Conservation (phyloP, 352 stramenopile species). For the Phytophthora macrochlamydospora region DNA sequence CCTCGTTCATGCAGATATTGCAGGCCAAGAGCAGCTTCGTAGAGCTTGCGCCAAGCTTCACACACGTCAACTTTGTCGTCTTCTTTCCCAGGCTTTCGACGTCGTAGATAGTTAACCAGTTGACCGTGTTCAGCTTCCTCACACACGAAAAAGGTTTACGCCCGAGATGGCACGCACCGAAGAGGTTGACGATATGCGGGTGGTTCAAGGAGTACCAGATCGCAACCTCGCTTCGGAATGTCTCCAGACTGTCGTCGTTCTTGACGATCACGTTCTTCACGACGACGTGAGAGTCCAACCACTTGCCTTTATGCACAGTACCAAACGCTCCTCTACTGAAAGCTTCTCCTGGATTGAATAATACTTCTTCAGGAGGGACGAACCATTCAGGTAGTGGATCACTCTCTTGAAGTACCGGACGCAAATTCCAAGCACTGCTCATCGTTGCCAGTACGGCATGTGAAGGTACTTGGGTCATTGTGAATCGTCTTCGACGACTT, state of each 20-base stretch:
- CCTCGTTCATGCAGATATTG: slow-evolving; percentile 27
- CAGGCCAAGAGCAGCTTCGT: slow-evolving; percentile 28
- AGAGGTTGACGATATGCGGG: slow-evolving; percentile 39
- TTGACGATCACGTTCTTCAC: slow-evolving; percentile 26
- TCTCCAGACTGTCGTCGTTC: slow-evolving; percentile 3
- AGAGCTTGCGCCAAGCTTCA: slow-evolving; percentile 29
- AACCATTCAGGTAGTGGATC: slow-evolving; percentile 23
- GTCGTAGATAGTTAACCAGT: slow-evolving; percentile 21
- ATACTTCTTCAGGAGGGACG: slow-evolving; percentile 23
- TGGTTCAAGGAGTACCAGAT: slow-evolving; percentile 37
- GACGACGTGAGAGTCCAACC: slow-evolving; percentile 24
- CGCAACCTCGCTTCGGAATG: slow-evolving; percentile 22
- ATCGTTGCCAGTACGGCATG: not conserved
- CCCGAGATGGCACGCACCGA: slow-evolving; percentile 32
- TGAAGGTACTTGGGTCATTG: slow-evolving; percentile 3
- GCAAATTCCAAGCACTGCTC: slow-evolving; percentile 10
- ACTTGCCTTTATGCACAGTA: slow-evolving; percentile 21
- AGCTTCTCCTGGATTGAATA: slow-evolving; percentile 8
- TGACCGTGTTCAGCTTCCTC: slow-evolving; percentile 19
- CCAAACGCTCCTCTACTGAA: slow-evolving; percentile 23
- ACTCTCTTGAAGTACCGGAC: slow-evolving; percentile 5
- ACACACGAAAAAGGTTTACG: slow-evolving; percentile 31
- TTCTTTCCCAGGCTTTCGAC: not conserved
- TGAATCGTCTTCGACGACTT: slow-evolving; percentile 4
- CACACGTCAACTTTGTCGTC: slow-evolving; percentile 8